Evolutionary conservation across 805 yeast species (phyloP).

Genomic region (Lipomyces chichibuensis): DNA sequence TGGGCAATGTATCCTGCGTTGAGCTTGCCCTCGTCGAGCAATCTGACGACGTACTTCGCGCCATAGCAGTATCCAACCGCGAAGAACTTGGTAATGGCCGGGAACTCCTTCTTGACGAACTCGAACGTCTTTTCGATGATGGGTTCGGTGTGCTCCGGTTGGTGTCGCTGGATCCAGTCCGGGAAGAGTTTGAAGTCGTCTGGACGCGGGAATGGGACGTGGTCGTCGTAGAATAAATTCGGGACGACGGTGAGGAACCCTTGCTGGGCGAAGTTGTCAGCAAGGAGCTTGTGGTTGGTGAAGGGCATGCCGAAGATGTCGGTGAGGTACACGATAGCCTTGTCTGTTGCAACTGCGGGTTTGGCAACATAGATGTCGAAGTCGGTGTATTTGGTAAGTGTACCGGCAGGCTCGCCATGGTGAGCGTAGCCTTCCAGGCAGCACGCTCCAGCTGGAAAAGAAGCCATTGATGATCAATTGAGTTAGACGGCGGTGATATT

Average conservation of each 20-base stretch:
- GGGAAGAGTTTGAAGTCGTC: constrained; percentile 24
- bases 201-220: constrained; percentile 43
- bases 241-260: constrained; percentile 66
- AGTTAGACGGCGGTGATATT: too few relatives aligned
- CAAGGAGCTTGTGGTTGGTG: constrained; percentile 53
- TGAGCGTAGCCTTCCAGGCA: constrained; percentile 42
- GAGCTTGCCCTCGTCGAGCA: constrained; percentile 45
- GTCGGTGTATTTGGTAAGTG: constrained; percentile 12
- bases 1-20: constrained; percentile 71
- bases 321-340: constrained; percentile 60
- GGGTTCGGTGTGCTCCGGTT: constrained; percentile 49
- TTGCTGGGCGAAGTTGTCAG: constrained; percentile 49
- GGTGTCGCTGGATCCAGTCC: constrained; percentile 55
- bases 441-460: constrained; percentile 43
- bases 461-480: constrained; percentile 41
- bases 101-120: constrained; percentile 46
- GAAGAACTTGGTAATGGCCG: constrained; percentile 48
- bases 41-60: constrained; percentile 62
- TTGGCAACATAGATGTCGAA: constrained; percentile 47
- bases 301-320: constrained; percentile 65
- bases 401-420: constrained; percentile 29
- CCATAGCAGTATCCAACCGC: constrained; percentile 79
- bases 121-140: constrained; percentile 53
- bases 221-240: constrained; percentile 60
- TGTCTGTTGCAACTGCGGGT: constrained; percentile 46